phyloP scores from a whole-genome alignment of 495 filamentous ascomycete genomes.

The Emericellopsis terricola region DNA sequence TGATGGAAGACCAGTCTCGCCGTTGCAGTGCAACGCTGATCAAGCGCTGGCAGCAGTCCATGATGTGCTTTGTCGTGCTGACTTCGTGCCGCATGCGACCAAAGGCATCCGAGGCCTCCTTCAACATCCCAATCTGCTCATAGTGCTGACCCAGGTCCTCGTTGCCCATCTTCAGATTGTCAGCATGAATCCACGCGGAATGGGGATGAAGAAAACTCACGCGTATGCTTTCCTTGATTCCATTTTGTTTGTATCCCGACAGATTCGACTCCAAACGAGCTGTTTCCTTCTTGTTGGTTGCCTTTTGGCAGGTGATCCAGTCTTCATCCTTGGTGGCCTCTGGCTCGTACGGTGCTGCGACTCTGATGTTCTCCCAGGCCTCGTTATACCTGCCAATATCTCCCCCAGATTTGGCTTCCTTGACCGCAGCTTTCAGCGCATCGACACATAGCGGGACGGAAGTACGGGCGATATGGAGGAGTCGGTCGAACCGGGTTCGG shows the following conservation, averaged over 20 bases:
- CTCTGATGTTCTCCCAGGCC: slow-evolving; percentile 42
- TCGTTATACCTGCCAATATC: slow-evolving; percentile 55
- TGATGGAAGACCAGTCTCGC: slow-evolving; percentile 31
- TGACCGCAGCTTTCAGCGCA: slow-evolving; percentile 58
- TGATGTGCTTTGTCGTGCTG: slow-evolving; percentile 22
- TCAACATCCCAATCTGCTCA: slow-evolving; percentile 23
- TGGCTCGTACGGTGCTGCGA: slow-evolving; percentile 46
- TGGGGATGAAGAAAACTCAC: slow-evolving; percentile 27
- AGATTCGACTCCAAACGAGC: slow-evolving; percentile 65
- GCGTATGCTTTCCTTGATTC: slow-evolving; percentile 93
- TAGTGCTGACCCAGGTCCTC: slow-evolving; percentile 29
- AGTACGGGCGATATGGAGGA: slow-evolving; percentile 60
- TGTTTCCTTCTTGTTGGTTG: slow-evolving; percentile 44
- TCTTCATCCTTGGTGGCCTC: slow-evolving; percentile 45
- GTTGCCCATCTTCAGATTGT: slow-evolving; percentile 20
- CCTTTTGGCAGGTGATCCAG: slow-evolving; percentile 50
- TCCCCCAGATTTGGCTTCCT: slow-evolving; percentile 58
- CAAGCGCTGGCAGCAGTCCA: slow-evolving; percentile 24
- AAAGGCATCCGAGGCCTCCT: slow-evolving; percentile 20
- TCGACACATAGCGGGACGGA: slow-evolving; percentile 65
- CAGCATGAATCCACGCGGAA: neutral
- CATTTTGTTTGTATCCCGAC: slow-evolving; percentile 88
- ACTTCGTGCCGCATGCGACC: slow-evolving; percentile 28
- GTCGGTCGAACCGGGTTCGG: slow-evolving; percentile 57
- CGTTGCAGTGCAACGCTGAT: slow-evolving; percentile 24